Evolutionary conservation across 305 asterid species (phyloP).

Genomic region (Stenogyne calaminthoides): DNA sequence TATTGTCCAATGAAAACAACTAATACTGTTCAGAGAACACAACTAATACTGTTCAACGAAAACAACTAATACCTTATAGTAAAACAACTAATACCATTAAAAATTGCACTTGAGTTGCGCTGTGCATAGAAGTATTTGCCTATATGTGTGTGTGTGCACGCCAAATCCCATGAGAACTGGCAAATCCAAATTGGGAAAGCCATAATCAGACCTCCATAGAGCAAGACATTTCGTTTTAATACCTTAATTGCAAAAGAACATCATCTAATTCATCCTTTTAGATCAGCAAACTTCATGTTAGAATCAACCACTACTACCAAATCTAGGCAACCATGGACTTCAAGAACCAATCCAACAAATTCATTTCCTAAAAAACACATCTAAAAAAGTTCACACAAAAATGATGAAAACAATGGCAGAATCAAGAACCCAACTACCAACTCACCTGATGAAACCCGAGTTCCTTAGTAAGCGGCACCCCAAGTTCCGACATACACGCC

Average conservation of each 20-base stretch:
- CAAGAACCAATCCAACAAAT: too few relatives aligned
- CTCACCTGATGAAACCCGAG: slow-evolving; percentile 74
- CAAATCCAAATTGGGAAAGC: neutral
- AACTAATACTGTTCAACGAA: too few relatives aligned
- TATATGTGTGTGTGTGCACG: too few relatives aligned
- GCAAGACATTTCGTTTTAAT: neutral
- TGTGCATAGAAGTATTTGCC: too few relatives aligned
- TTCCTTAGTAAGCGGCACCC: slow-evolving; percentile 75
- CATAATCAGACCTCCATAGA: neutral
- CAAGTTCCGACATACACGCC: slow-evolving; percentile 84
- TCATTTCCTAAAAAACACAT: too few relatives aligned
- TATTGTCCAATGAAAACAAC: too few relatives aligned
- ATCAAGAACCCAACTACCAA: neutral
- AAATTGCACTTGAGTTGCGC: too few relatives aligned
- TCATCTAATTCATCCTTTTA: slow-evolving; percentile 1
- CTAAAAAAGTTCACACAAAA: neutral
- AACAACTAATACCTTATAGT: too few relatives aligned
- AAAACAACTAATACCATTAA: too few relatives aligned
- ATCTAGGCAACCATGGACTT: slow-evolving; percentile 16
- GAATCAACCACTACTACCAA: neutral
- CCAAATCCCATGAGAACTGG: neutral
- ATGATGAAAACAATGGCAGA: neutral
- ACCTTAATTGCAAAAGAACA: neutral
- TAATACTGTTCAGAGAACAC: too few relatives aligned
- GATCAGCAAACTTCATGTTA: neutral